Conservation (phyloP, 2,329 filamentous ascomycete species). For the Geosmithia putterillii region DNA sequence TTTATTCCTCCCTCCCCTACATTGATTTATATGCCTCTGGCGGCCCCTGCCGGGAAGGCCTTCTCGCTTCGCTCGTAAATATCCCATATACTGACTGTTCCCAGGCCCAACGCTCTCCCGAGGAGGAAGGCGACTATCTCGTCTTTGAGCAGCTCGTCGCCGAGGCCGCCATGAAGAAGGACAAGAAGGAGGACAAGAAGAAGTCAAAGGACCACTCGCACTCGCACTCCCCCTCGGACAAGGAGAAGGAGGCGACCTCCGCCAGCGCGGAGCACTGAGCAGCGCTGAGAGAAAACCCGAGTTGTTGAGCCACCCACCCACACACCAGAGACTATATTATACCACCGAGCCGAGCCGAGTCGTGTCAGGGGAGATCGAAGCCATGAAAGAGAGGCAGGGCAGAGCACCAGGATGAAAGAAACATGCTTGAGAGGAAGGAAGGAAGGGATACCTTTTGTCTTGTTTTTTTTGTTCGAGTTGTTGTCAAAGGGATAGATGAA, state of each 20-base stretch:
- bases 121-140: conserved; percentile 98
- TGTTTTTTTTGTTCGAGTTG: too few species aligned
- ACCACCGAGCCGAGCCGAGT: too few species aligned
- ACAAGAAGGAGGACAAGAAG: conserved; percentile 63
- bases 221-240: background rate
- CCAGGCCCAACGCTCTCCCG: conserved; percentile 76
- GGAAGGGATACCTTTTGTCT: too few species aligned
- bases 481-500: too few species aligned
- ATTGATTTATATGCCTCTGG: background rate
- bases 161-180: conserved; percentile 91
- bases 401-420: too few species aligned
- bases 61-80: conserved; percentile 2
- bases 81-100: background rate
- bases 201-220: conserved; percentile 36
- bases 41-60: too few species aligned
- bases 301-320: too few species aligned
- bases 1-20: background rate
- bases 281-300: too few species aligned
- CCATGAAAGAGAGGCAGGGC: too few species aligned
- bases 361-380: too few species aligned
- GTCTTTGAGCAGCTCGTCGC: conserved; percentile 97
- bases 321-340: too few species aligned
- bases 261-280: background rate
- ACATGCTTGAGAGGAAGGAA: too few species aligned
- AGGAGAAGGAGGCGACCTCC: background rate